Evolutionary conservation across 1,284 basidiomycete species (phyloP).

Genomic region (Kwoniella shivajii): DNA sequence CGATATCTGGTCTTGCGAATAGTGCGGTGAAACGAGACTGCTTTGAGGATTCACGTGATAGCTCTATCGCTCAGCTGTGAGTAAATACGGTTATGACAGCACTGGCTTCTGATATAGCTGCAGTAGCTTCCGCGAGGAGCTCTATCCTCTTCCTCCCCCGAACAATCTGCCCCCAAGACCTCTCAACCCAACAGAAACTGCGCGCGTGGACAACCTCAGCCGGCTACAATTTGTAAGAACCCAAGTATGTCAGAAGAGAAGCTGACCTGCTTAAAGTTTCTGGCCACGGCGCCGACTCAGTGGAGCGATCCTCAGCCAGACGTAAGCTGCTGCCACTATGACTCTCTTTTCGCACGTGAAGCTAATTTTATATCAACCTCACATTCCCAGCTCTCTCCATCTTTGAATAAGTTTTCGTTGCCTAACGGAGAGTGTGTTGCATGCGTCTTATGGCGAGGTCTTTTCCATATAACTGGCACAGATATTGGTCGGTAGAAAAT

Average conservation of each 20-base stretch:
- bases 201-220: conserved; percentile 42
- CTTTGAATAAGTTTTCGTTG: conserved; percentile 75
- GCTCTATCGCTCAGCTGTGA: no score
- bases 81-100: no score
- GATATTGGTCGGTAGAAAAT: conserved; percentile 53
- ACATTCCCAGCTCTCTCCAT: conserved; percentile 36
- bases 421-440: conserved; percentile 83
- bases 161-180: conserved; percentile 30
- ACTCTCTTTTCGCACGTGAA: neutral
- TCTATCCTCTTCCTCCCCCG: conserved; percentile 26
- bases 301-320: conserved; percentile 30
- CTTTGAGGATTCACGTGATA: no score
- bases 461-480: conserved; percentile 89
- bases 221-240: conserved; percentile 51
- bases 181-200: conserved; percentile 36
- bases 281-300: conserved; percentile 67
- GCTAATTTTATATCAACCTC: neutral
- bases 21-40: no score
- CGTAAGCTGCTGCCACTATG: neutral
- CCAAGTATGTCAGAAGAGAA: no score
- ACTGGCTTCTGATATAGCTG: no score
- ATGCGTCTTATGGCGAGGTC: conserved; percentile 84
- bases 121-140: conserved; percentile 21
- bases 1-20: no score
- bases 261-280: conserved; percentile 62